phyloP scores from a whole-genome alignment of 495 filamentous ascomycete genomes.

The Lindgomyces ingoldianus region DNA sequence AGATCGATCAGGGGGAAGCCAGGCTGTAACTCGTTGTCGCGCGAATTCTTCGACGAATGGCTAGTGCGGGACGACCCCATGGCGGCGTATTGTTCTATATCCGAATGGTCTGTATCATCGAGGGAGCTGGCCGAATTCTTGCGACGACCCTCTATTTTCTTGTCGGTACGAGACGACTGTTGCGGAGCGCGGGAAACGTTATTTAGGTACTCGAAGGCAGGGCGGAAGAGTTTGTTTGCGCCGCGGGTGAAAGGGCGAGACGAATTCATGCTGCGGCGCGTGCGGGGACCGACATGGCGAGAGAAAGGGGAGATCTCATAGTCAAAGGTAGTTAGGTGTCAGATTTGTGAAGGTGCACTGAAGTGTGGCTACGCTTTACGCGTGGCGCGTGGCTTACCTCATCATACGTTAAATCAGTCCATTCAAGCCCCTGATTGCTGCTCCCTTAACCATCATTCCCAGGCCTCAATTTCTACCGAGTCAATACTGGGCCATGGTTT shows the following conservation, averaged over 20 bases:
- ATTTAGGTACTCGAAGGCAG: constrained; percentile 48
- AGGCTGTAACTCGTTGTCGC: constrained; percentile 27
- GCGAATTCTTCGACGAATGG: constrained; percentile 35
- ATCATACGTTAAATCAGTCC: background rate
- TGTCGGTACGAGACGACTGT: too few relatives aligned
- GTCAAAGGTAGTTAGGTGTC: background rate
- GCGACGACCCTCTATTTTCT: too few relatives aligned
- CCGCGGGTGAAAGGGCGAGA: constrained; percentile 32
- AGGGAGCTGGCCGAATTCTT: constrained; percentile 22
- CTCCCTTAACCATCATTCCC: too few relatives aligned
- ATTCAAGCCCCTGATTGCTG: background rate
- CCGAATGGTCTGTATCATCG: constrained; percentile 35
- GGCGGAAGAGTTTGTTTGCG: constrained; percentile 40
- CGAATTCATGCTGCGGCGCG: constrained; percentile 34
- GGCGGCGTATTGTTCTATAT: constrained; percentile 26
- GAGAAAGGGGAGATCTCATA: constrained; percentile 1
- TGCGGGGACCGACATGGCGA: constrained; percentile 9
- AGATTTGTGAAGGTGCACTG: background rate
- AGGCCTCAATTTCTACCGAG: too few relatives aligned
- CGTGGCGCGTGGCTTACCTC: background rate
- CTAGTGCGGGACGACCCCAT: constrained; percentile 36
- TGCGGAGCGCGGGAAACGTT: constrained; percentile 21
- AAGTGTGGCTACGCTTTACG: background rate
- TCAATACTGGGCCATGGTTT: too few relatives aligned
- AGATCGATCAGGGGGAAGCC: constrained; percentile 46